These are phyloP conservation scores for Fusarium sp. DNA, from an alignment of 2,329 filamentous ascomycete genomes.

Conservation along the genomic window DNA sequence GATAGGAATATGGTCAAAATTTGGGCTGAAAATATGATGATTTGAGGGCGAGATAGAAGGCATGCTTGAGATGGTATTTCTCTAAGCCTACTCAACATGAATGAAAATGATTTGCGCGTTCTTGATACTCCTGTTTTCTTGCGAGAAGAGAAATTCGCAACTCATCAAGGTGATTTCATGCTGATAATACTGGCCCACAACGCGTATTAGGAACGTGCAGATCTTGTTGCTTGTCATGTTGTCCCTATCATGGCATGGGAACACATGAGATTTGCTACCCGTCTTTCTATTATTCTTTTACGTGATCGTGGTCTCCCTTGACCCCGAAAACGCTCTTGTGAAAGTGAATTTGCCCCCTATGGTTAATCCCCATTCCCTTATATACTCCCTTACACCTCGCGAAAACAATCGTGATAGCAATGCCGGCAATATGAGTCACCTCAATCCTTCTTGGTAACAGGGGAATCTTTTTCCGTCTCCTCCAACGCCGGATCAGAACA, in stretches of 20 bases:
- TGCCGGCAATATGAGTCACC: constrained; percentile 35
- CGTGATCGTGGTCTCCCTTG: not conserved
- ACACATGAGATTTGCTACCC: not conserved
- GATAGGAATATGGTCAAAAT: constrained; percentile 32
- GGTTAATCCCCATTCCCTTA: constrained; percentile 3
- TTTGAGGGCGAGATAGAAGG: constrained; percentile 31
- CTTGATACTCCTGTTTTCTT: not conserved
- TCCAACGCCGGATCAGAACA: constrained; percentile 46
- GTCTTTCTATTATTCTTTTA: constrained; percentile 10
- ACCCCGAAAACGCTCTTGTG: not conserved
- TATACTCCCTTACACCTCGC: constrained; percentile 39
- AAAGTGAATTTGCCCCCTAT: constrained; percentile 2
- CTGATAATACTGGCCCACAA: not conserved
- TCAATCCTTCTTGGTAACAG: constrained; percentile 34
- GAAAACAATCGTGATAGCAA: constrained; percentile 40
- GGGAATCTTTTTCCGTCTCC: constrained; percentile 51
- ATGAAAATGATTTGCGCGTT: constrained; percentile 29
- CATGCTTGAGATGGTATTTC: constrained; percentile 17
- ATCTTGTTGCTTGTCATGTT: not conserved
- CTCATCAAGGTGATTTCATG: not conserved
- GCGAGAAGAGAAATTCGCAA: not conserved
- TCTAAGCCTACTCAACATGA: constrained; percentile 26
- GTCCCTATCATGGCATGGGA: not conserved
- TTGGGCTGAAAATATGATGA: constrained; percentile 17
- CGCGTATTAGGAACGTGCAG: not conserved